Evolutionary conservation across 163 green algal species (phyloP), one percentile per base, ranked within the genome.

Genomic region (Scenedesmus sp.): DNA sequence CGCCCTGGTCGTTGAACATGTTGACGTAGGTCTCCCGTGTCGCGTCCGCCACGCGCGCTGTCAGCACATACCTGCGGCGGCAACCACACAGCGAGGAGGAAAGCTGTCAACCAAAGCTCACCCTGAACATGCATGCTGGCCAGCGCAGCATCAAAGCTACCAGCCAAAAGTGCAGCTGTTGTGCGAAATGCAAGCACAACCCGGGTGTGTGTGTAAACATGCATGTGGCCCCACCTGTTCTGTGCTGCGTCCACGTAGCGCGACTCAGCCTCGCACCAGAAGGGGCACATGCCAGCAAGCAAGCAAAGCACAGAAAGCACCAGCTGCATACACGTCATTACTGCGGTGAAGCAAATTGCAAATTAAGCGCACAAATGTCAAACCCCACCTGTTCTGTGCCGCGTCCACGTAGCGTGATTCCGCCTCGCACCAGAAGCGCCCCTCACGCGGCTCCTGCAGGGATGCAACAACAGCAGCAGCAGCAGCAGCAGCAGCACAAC

Each of bases 1-100:
- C 92, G 4, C 93, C 97, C 95, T 97, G 92, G 46, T 98, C 95
- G 90, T 98, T 97, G 94, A 99, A 99, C 20, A 98, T 86, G 87
- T 97, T 95, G 62, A 98, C 60, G 56, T 91, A 96, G 1, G 66
- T 76, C 82, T 97, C 94, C 13, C 94, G 94, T 4, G 92, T 96
- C 77, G 88, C 84, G 90, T 98, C 97, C 2, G 92, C 93, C 84
- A 96, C 93, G 89, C 96, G 94, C 9, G 95, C 88, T 0, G 76
- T 87, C 85, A 98, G 88, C 84, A 99, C 94, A 93, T 99, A 99
- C 34, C 81, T 85, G 77, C 70, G 46, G 20, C 70, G 46, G 23
- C 70, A 20, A 20, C 64, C 59, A 77, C 70, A 79, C 70, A 79
- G 70, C 70, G 26, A 76, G 66, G 16, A 76, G 18, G 2, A 16